Evolutionary conservation across 495 filamentous ascomycete genomes (phyloP).

Genomic region (Penicillium egyptiacum): DNA sequence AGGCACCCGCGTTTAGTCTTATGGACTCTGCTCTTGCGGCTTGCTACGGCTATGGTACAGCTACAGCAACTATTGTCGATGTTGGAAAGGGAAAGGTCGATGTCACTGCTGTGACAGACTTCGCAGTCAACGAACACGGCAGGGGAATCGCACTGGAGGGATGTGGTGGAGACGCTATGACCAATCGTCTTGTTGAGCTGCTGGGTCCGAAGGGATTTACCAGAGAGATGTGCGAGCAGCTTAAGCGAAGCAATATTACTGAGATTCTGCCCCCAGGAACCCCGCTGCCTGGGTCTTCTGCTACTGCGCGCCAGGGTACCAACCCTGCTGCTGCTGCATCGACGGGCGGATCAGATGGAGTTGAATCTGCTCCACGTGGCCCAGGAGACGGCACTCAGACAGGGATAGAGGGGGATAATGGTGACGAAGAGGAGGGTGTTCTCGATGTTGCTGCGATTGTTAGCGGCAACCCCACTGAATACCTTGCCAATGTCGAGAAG

Average conservation of each 20-base stretch:
- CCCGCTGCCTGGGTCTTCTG: conserved; percentile 54
- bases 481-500: conserved; percentile 85
- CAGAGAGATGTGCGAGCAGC: conserved; percentile 88
- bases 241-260: conserved; percentile 85
- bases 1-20: conserved; percentile 82
- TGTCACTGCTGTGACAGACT: conserved; percentile 83
- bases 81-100: conserved; percentile 90
- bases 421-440: conserved; percentile 73
- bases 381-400: conserved; percentile 54
- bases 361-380: conserved; percentile 44
- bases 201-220: conserved; percentile 70
- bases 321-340: conserved; percentile 61
- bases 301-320: conserved; percentile 47
- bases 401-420: conserved; percentile 41
- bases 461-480: conserved; percentile 88
- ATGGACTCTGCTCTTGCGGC: conserved; percentile 83
- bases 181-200: conserved; percentile 66
- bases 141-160: conserved; percentile 61
- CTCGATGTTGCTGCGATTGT: conserved; percentile 95
- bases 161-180: conserved; percentile 88
- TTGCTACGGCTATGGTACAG: conserved; percentile 76
- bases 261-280: conserved; percentile 77
- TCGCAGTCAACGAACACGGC: conserved; percentile 60
- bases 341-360: conserved; percentile 48
- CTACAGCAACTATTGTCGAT: conserved; percentile 79